Evolutionary conservation across 768 basidiomycete species (phyloP), one percentile per base, ranked within the genome.

Genomic region (Daedaleopsis nitida): DNA sequence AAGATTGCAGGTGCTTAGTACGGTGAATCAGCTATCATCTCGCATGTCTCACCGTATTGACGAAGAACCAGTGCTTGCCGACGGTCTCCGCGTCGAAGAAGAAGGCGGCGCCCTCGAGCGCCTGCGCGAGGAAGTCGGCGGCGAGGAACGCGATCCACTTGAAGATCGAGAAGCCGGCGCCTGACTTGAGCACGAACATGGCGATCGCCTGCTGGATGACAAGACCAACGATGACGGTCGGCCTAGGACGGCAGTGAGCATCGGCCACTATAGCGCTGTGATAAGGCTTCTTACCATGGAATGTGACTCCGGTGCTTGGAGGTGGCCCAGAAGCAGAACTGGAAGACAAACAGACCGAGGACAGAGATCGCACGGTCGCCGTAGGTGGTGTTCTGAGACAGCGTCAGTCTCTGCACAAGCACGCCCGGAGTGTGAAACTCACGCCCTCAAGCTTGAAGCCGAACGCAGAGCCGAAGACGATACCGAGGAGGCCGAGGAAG

Each of bases 381-480:
- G 69, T 87, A 92, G n/a, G 76, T 78, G 7, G 88, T 85, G 62
- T 76, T 79, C 83, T 86, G 64, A n/a, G 37, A 38, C 27, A 32
- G 4, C 3, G 64, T 60, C 62, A 60, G 47, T 57, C 27, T 32
- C 27, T 32, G 27, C 27, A 32, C 27, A 32, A 3, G 27, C 27
- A 7, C 27, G 7, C 27, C 27, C 3, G 27, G 4, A 32, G 27
- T 35, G 27, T 65, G 48, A 48, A 52, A 68, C 81, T 45, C 63
- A 89, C 90, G 52, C 70, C 75, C 50, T 80, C 73, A 32, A 89
- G 81, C 24, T 79, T 75, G 76, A 93, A 91, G 11, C 93, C 93
- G 71, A 92, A 96, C 0, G 92, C 93, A 19, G 91, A 93, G 34
- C 93, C 94, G 60, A 96, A 89, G 50, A 94, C 78, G 58, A 94